Evolutionary conservation across 2,329 filamentous ascomycete species (phyloP).

Genomic region (Aspergillus terreus): DNA sequence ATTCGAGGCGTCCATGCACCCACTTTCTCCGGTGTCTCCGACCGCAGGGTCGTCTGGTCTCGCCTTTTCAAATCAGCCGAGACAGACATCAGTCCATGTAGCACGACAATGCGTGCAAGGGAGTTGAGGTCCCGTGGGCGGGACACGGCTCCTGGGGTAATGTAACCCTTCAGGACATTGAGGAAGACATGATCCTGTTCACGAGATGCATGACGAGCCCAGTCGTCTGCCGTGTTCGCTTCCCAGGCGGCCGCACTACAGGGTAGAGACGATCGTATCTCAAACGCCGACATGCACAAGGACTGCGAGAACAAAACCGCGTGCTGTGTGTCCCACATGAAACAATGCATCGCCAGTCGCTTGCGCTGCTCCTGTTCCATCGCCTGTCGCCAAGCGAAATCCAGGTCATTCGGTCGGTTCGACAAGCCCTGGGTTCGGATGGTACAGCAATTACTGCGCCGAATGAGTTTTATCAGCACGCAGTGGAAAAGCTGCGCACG

Average conservation of each 20-base stretch:
- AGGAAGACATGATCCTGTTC: slow-evolving; percentile 46
- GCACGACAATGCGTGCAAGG: slow-evolving; percentile 51
- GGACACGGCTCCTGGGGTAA: slow-evolving; percentile 42
- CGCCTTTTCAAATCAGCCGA: slow-evolving; percentile 60
- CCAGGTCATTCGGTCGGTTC: slow-evolving; percentile 36
- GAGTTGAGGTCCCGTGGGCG: slow-evolving; percentile 45
- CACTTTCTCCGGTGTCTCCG: slow-evolving; percentile 30
- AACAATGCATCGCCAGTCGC: slow-evolving; percentile 58
- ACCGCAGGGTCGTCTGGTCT: slow-evolving; percentile 59
- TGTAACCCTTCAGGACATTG: slow-evolving; percentile 54
- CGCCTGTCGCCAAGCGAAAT: slow-evolving; percentile 52
- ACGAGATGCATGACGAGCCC: slow-evolving; percentile 43
- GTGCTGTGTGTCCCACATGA: slow-evolving; percentile 65
- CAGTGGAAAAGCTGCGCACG: slow-evolving; percentile 60
- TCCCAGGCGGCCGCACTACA: slow-evolving; percentile 57
- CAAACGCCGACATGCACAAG: slow-evolving; percentile 63
- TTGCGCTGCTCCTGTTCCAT: slow-evolving; percentile 58
- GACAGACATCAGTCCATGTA: slow-evolving; percentile 62
- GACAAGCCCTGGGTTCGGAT: slow-evolving; percentile 29
- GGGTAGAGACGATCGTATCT: slow-evolving; percentile 55
- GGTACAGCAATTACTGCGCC: slow-evolving; percentile 51
- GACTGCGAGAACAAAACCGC: slow-evolving; percentile 64
- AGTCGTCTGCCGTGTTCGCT: slow-evolving; percentile 50
- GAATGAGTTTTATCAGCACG: slow-evolving; percentile 53
- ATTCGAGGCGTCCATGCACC: slow-evolving; percentile 53